A percentile compares a stretch with the other conserved stretches of the same genome.
phyloP scores from a whole-genome alignment of 352 stramenopile genomes.

The Globisporangium perplexum region DNA sequence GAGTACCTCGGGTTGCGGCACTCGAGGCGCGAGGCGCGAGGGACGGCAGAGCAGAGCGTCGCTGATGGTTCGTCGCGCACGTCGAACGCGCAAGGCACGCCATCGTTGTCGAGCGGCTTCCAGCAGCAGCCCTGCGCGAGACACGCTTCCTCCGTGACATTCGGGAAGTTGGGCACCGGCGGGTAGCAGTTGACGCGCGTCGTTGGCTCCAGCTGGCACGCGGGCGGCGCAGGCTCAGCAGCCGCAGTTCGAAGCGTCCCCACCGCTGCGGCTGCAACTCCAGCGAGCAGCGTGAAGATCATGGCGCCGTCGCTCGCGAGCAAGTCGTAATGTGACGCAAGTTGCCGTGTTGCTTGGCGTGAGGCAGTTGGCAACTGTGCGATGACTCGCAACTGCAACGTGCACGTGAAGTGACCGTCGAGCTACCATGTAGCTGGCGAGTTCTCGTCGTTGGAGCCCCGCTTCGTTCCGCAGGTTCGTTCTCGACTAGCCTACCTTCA shows the following conservation, averaged over 20 bases:
- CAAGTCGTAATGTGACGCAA: neutral
- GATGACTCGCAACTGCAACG: too few species aligned
- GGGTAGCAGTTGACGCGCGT: constrained; percentile 75
- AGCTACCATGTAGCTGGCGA: too few species aligned
- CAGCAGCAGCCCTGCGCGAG: constrained; percentile 82
- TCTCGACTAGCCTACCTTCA: too few species aligned
- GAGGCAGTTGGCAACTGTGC: too few species aligned
- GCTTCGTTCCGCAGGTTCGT: too few species aligned
- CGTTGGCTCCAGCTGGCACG: neutral
- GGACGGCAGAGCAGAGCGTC: constrained; percentile 28
- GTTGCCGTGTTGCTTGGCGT: neutral
- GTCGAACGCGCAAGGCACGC: constrained; percentile 63
- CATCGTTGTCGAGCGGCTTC: constrained; percentile 50
- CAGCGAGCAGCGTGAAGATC: neutral
- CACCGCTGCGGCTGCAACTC: neutral
- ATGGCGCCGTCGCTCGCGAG: neutral
- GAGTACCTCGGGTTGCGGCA: constrained; percentile 74
- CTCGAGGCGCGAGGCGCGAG: constrained; percentile 37
- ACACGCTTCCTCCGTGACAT: constrained; percentile 72
- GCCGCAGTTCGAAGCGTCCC: neutral
- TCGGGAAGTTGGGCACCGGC: constrained; percentile 45
- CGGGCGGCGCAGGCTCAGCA: neutral
- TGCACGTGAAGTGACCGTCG: too few species aligned
- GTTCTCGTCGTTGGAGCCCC: too few species aligned
- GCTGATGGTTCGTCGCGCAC: constrained; percentile 11